Percentiles rank a stretch among this genome's conserved stretches.
Conservation (phyloP, 1,284 basidiomycete genomes). For the Austroboletus niveus region DNA sequence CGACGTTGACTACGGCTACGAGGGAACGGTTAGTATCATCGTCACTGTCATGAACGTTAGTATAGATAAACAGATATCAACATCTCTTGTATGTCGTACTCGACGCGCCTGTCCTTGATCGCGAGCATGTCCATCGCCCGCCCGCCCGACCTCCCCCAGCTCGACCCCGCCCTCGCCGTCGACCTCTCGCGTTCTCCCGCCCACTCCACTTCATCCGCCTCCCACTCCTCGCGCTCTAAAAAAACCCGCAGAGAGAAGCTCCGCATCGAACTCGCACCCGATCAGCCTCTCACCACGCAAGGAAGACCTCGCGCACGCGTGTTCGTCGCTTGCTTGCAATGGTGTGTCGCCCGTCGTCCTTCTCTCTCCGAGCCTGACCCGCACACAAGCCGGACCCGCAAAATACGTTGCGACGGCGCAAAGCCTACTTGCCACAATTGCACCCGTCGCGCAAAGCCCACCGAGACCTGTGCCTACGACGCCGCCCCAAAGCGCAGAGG, state of each 20-base stretch:
- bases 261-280: conserved; percentile 60
- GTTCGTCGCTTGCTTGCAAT: conserved; percentile 76
- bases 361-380: conserved; percentile 6
- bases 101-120: conserved; percentile 8
- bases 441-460: conserved; percentile 43
- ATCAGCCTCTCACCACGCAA: conserved; percentile 74
- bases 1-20: too few species aligned
- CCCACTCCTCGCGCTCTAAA: conserved; percentile 2
- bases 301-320: conserved; percentile 69
- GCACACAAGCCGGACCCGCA: conserved; percentile 58
- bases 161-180: conserved; percentile 6
- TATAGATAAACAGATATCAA: conserved; percentile 20
- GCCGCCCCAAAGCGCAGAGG: conserved; percentile 69
- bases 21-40: neutral
- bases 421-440: conserved; percentile 75
- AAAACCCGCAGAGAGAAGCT: conserved; percentile 59
- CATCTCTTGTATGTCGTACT: conserved; percentile 1
- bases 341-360: conserved; percentile 41
- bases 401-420: conserved; percentile 78
- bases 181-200: neutral
- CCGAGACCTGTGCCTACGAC: conserved; percentile 59
- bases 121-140: conserved; percentile 19
- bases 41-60: neutral
- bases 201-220: neutral
- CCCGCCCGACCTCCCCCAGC: conserved; percentile 4